Conservation (phyloP, 345 rosid genomes). For the Passiflora organensis region DNA sequence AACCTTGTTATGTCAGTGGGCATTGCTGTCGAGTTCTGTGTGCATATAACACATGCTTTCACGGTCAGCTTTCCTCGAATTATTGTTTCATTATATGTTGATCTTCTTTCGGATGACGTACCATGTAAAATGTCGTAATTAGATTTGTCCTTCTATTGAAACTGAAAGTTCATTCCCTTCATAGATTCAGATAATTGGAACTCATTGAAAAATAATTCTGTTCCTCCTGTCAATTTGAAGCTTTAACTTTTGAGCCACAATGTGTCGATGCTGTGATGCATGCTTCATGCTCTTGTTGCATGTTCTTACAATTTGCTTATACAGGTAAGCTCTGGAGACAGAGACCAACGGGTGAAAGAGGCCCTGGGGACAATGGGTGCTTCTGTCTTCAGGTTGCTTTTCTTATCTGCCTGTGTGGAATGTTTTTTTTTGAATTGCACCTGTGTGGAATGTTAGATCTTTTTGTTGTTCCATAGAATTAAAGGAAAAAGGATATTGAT, state of each 20-base stretch:
- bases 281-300: constrained; percentile 1
- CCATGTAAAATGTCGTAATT: neutral
- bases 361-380: constrained; percentile 93
- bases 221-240: neutral
- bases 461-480: neutral
- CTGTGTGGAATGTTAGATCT: neutral
- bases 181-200: neutral
- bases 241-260: neutral
- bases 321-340: constrained; percentile 73
- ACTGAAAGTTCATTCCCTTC: neutral
- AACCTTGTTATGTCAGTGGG: constrained; percentile 96
- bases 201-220: too few species aligned
- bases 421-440: too few species aligned
- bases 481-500: neutral
- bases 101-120: neutral
- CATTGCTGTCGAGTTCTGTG: constrained; percentile 92
- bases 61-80: constrained; percentile 43
- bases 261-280: neutral
- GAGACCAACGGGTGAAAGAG: constrained; percentile 75
- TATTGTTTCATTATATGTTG: neutral
- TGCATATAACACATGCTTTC: constrained; percentile 90
- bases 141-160: neutral
- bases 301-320: constrained; percentile 7
- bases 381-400: constrained; percentile 82
- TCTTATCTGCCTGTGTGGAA: neutral